Percentiles rank a stretch among this genome's conserved stretches.
Conservation (phyloP, 495 filamentous ascomycete genomes). For the Cladorrhinum samala region DNA sequence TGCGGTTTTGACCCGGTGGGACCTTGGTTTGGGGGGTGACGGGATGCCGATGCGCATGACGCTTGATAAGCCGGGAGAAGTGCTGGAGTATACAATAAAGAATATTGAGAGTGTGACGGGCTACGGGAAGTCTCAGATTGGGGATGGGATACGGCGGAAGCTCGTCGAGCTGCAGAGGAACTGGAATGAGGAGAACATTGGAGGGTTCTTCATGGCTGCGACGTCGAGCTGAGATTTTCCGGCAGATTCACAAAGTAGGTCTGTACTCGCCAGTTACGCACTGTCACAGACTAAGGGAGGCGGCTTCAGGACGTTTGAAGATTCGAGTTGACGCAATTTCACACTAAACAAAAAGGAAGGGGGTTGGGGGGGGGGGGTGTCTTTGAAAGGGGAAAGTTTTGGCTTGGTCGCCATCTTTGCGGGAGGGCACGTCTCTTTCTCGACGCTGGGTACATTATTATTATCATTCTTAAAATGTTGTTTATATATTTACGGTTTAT, state of each 20-base stretch:
- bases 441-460: too few species aligned
- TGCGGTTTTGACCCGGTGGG: slow-evolving; percentile 26
- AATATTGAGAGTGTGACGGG: slow-evolving; percentile 42
- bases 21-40: neutral
- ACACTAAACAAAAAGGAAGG: too few species aligned
- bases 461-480: neutral
- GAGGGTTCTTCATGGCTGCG: neutral
- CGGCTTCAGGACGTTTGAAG: too few species aligned
- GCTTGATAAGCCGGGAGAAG: slow-evolving; percentile 34
- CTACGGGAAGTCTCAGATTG: slow-evolving; percentile 33
- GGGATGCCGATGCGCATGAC: slow-evolving; percentile 23
- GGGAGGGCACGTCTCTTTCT: too few species aligned
- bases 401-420: too few species aligned
- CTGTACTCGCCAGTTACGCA: too few species aligned
- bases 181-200: slow-evolving; percentile 21
- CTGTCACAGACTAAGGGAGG: too few species aligned
- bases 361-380: too few species aligned
- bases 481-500: neutral
- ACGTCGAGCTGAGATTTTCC: too few species aligned
- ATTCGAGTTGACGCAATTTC: too few species aligned
- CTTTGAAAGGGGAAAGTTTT: too few species aligned
- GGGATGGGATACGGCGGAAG: slow-evolving; percentile 44
- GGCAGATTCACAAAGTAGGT: too few species aligned
- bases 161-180: slow-evolving; percentile 28
- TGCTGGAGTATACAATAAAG: slow-evolving; percentile 38